Base-by-base conservation (phyloP, 345 rosid genomes). In the Theobroma cacao region DNA sequence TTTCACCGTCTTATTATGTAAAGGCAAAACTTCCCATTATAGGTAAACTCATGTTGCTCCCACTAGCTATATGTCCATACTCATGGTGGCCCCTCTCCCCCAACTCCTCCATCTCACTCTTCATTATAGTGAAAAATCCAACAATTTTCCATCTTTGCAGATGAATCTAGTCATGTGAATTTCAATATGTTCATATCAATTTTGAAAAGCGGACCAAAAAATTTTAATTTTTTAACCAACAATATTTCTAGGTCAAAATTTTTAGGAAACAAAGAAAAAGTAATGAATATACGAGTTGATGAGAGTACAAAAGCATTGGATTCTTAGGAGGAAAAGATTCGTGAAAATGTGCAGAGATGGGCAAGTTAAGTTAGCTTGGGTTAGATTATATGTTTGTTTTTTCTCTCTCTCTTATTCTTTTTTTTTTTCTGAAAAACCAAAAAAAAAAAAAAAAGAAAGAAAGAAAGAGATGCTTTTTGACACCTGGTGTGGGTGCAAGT, bases 291-390 rank as follows among this genome's bases (percentile, higher is more conserved):
- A 70, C 43, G 17, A 5, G 24, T 59, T 40, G 60, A 55, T 28
- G 30, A 50, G 50, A 18, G n/a, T n/a, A 59, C 45, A 70, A 59
- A 66, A 61, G 87, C 88, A 87, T 87, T 74, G 89, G 89, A 89
- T 85, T 82, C 87, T 82, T 55, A 64, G 1, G 31, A 66, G 48
- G 18, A 20, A 65, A 41, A 67, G 31, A 66, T 66, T 66, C 10
- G 33, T 33, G 38, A 58, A n/a, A 41, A 77, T 71, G 76, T 69
- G 65, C 61, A 79, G 34, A 50, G 64, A 66, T 53, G 41, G 50
- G 47, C 30, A 65, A n/a, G 71, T 41, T n/a, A 65, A n/a, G 71
- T 10, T 64, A 67, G 81, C 76, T 77, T n/a, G 28, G 53, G 30
- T 50, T 38, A 52, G 75, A 33, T n/a, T n/a, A n/a, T 59, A 12